Base-by-base conservation (phyloP, 176 grass and related monocot species). In the Triticum dicoccoides region DNA sequence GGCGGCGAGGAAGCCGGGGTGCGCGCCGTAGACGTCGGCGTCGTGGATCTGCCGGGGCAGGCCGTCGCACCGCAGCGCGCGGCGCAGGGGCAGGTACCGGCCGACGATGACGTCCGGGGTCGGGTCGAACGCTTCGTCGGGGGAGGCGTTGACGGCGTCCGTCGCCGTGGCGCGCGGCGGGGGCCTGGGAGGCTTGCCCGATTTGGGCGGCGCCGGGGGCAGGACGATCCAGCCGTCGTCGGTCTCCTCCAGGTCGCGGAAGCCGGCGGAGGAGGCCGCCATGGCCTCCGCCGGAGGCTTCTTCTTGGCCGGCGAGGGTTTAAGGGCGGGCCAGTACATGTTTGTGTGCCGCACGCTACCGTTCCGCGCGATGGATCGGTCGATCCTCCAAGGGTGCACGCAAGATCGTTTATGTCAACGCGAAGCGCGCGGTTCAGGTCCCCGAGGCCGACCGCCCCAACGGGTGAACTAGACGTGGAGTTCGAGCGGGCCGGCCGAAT, bases 191-290 rank as follows among this genome's bases (percentile, higher is more conserved):
- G 73, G 73, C 47, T 33, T 77, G 27, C 47, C 74, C 4, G 47
- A 34, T 3, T 3, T 77, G 27, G 69, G 69, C 69, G 69, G 74
- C 4, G 27, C 74, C 8, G 25, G 32, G 62, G 47, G 10, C 58
- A 89, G 68, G 44, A 89, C 24, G 45, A 89, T 51, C 88, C 88
- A 89, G 45, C 88, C 88, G 82, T 85, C 88, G 24, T 85, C 77
- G 34, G 64, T 61, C 73, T 83, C 86, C 35, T 49, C 73, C 73
- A 9, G 74, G 30, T 83, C 73, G 44, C 62, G 63, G 73, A 67
- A 25, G 32, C 32, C 32, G 63, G 2, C n/a, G 73, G 72, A 18
- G 25, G 24, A 23, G 0, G 21, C 21, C 35, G 51, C 66, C 65
- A n/a, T 13, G 32, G 76, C 32, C 44, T 18, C 39, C 67, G 87